Percentiles rank a stretch among this genome's conserved stretches.
phyloP scores from a whole-genome alignment of 2,329 filamentous ascomycete genomes.

The Colletotrichum simmondsii region DNA sequence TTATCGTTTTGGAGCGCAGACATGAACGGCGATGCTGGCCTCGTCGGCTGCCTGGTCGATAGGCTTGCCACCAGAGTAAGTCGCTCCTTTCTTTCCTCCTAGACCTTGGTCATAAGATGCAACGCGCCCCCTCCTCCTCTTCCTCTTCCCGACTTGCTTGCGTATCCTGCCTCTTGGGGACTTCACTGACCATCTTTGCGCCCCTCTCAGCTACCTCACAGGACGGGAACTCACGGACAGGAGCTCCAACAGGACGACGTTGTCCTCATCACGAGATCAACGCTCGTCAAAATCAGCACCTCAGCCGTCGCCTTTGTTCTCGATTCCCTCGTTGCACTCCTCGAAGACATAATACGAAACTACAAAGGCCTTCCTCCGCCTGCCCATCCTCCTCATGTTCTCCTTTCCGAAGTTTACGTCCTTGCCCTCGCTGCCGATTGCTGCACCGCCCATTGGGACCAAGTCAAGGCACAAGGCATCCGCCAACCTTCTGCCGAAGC shows the following conservation, averaged over 20 bases:
- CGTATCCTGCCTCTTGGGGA: neutral
- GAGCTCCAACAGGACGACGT: conserved; percentile 71
- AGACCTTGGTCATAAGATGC: neutral
- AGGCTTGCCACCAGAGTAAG: conserved; percentile 70
- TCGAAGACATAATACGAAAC: conserved; percentile 68
- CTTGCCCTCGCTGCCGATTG: conserved; percentile 73
- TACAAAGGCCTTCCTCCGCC: conserved; percentile 56
- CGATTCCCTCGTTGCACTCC: conserved; percentile 65
- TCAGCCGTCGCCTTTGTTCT: conserved; percentile 64
- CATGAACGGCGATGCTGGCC: conserved; percentile 70
- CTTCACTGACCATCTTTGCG: conserved; percentile 18
- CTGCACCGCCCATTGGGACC: conserved; percentile 70
- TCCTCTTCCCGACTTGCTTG: neutral
- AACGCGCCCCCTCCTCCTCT: neutral
- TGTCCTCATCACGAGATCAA: conserved; percentile 68
- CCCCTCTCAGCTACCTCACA: conserved; percentile 67
- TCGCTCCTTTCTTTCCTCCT: conserved; percentile 23
- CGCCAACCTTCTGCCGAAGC: conserved; percentile 20
- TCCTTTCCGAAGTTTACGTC: conserved; percentile 74
- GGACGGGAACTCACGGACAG: conserved; percentile 67
- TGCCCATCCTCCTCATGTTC: conserved; percentile 67
- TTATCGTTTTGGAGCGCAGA: conserved; percentile 18
- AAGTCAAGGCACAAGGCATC: conserved; percentile 45
- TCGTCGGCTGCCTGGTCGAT: conserved; percentile 71
- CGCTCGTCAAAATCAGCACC: conserved; percentile 69